These are phyloP conservation scores for Saitozyma sp. DNA, from an alignment of 768 basidiomycete genomes.

Conservation along the genomic window DNA sequence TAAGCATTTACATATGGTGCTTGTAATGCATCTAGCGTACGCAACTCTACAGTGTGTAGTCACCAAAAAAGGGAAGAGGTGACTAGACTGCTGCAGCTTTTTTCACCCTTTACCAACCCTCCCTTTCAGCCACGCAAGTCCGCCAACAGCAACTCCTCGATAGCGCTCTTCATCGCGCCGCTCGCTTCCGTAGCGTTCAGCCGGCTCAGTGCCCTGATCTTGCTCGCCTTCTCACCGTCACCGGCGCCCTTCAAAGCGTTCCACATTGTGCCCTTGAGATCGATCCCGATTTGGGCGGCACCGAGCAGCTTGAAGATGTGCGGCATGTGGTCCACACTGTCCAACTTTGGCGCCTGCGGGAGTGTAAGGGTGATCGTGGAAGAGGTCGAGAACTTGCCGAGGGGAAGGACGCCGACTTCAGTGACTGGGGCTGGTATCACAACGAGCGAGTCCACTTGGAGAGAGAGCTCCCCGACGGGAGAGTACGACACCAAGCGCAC, in stretches of 20 bases:
- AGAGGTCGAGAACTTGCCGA: not conserved
- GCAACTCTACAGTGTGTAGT: too few species aligned
- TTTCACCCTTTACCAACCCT: too few species aligned
- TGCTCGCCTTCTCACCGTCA: not conserved
- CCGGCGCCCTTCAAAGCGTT: slow-evolving; percentile 7
- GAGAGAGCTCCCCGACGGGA: too few species aligned
- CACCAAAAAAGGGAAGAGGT: too few species aligned
- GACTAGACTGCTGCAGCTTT: too few species aligned
- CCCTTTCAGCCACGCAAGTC: not conserved
- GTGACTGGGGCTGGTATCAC: not conserved
- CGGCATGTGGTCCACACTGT: slow-evolving; percentile 5
- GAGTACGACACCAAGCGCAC: slow-evolving; percentile 6
- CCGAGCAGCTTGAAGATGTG: slow-evolving; percentile 13
- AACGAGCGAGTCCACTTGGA: slow-evolving; percentile 1
- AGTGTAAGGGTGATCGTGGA: slow-evolving; percentile 2
- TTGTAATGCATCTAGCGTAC: too few species aligned
- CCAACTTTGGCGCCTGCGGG: not conserved
- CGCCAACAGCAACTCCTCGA: slow-evolving; percentile 18
- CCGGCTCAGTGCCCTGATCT: slow-evolving; percentile 5
- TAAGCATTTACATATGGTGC: too few species aligned
- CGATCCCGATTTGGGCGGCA: slow-evolving; percentile 11
- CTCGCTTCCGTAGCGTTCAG: slow-evolving; percentile 8
- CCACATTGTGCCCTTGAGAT: slow-evolving; percentile 15
- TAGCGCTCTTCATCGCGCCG: slow-evolving; percentile 7
- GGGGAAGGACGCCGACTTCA: not conserved